Base-by-base conservation (phyloP, 2,329 filamentous ascomycete species). In the Cladosporium sphaerospermum region DNA sequence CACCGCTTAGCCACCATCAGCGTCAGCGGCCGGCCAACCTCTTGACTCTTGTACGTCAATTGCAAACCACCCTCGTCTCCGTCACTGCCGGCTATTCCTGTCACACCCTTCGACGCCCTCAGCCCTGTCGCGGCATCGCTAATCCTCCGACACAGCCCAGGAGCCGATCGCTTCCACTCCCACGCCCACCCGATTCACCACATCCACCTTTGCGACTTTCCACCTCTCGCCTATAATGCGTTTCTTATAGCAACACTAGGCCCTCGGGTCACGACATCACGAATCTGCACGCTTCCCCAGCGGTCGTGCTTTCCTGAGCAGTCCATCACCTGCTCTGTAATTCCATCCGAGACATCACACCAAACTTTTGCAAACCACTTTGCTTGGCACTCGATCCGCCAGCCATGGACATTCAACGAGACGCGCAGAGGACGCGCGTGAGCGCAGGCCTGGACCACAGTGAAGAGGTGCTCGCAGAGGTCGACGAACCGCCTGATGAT, bases 401-500 rank as follows among this genome's bases (percentile, higher is more conserved):
- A 55, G 54, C 28, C 42, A 54, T 44, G 58, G 52, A 45, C 52
- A 37, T 19, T 51, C 45, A 41, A 53, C 56, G 39, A 40, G 57
- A 33, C 52, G 55, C 47, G 49, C 61, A 42, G 43, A 41, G 31
- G 23, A 37, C 42, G 18, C 48, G 40, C 48, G 41, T 51, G 14
- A 60, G 49, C 34, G 52, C 58, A 9, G 61, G 49, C 39, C 63
- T 66, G 59, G 67, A 64, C 36, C 55, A 63, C 42, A 56, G 56
- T 48, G 81, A 84, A 55, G 90, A 96, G 53, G 69, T 83, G 61
- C 73, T 78, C 54, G 81, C 86, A 59, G 92, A 96, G 64, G 78
- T 84, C 47, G 92, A 97, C 70, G 92, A 97, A 71, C 91, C 91
- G 46, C 90, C 91, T 63, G 91, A 96, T 72, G 64, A 72, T 65